Percentiles rank a stretch among this genome's conserved stretches.
Conservation (phyloP, 345 rosid genomes). For the Boechera retrofracta region DNA sequence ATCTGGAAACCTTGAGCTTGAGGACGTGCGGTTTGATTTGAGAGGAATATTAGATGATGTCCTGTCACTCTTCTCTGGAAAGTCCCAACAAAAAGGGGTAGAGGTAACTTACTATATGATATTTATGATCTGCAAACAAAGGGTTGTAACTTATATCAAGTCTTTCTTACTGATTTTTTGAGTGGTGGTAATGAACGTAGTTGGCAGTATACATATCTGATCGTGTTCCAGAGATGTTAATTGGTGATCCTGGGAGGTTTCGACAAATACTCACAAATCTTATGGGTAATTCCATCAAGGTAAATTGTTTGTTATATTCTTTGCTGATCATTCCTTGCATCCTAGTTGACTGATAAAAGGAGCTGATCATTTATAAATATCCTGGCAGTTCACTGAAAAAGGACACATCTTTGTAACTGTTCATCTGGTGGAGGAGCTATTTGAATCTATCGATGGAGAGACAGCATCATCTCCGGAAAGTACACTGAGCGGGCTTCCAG, state of each 20-base stretch:
- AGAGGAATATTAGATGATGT: slow-evolving; percentile 88
- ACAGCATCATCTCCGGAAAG: slow-evolving; percentile 54
- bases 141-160: not conserved
- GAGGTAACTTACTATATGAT: slow-evolving; percentile 63
- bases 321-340: slow-evolving; percentile 17
- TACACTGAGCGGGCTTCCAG: slow-evolving; percentile 86
- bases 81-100: slow-evolving; percentile 83
- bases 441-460: slow-evolving; percentile 57
- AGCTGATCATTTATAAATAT: slow-evolving; percentile 28
- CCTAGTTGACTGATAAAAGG: slow-evolving; percentile 4
- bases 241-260: slow-evolving; percentile 95
- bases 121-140: slow-evolving; percentile 29
- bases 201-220: slow-evolving; percentile 90
- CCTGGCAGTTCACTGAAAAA: slow-evolving; percentile 79
- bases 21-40: slow-evolving; percentile 79
- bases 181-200: slow-evolving; percentile 48
- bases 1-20: slow-evolving; percentile 97
- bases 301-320: slow-evolving; percentile 31
- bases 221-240: slow-evolving; percentile 76
- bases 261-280: slow-evolving; percentile 94
- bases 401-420: slow-evolving; percentile 91
- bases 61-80: slow-evolving; percentile 88
- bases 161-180: slow-evolving; percentile 11
- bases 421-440: slow-evolving; percentile 81
- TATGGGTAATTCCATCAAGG: slow-evolving; percentile 96